Conservation (phyloP, 164 flowering plant genomes). For the Sextonia rubra region DNA sequence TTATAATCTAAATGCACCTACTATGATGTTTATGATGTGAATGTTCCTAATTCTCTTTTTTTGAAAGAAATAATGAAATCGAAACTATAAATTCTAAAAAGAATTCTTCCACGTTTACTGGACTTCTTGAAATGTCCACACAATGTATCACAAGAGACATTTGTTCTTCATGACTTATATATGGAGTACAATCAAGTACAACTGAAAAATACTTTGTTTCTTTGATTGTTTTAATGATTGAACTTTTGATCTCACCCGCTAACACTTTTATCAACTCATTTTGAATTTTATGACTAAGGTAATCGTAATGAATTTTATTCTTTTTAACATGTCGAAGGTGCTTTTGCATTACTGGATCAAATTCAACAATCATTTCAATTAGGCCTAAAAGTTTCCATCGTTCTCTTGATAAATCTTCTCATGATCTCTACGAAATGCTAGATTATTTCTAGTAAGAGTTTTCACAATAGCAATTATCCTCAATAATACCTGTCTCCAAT, state of each 20-base stretch:
- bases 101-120: not conserved
- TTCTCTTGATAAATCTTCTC: not conserved
- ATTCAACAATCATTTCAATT: slow-evolving; percentile 7
- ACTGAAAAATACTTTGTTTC: not conserved
- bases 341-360: not conserved
- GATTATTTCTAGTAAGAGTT: not conserved
- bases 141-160: not conserved
- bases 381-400: not conserved
- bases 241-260: not conserved
- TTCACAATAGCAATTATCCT: not conserved
- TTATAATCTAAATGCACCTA: no score
- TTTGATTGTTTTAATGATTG: not conserved
- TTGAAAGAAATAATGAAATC: no score
- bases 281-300: not conserved
- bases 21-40: no score
- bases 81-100: not conserved
- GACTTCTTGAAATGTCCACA: slow-evolving; percentile 6
- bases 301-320: not conserved
- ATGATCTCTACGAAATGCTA: not conserved
- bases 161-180: slow-evolving; percentile 4
- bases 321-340: not conserved
- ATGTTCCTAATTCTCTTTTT: no score
- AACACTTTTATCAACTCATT: not conserved
- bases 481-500: not conserved
- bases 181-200: not conserved